phyloP scores from a whole-genome alignment of 2,329 filamentous ascomycete species.

The Cercospora citrullina region DNA sequence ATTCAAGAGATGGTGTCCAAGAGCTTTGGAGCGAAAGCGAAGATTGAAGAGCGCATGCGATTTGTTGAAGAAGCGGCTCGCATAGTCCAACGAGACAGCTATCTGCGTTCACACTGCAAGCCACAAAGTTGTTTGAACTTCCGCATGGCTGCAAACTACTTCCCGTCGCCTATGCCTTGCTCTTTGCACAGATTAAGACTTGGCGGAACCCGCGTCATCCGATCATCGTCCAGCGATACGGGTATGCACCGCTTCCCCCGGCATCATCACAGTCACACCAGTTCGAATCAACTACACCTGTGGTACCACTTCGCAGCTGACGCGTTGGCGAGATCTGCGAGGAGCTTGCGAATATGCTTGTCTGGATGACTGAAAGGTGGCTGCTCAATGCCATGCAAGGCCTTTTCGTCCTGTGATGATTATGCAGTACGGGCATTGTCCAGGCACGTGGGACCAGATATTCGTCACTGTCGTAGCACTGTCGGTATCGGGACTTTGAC shows the following conservation, averaged over 20 bases:
- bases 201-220: conserved; percentile 4
- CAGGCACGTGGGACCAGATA: conserved; percentile 16
- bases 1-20: conserved; percentile 3
- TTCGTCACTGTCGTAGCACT: conserved; percentile 2
- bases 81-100: conserved; percentile 4
- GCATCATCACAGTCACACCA: conserved; percentile 4
- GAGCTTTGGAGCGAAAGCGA: not conserved
- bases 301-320: conserved; percentile 10
- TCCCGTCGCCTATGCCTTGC: conserved; percentile 6
- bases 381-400: conserved; percentile 9
- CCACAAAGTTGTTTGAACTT: conserved; percentile 2
- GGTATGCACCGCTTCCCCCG: conserved; percentile 7
- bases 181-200: conserved; percentile 3
- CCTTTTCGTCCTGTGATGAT: not conserved
- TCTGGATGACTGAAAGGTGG: conserved; percentile 10
- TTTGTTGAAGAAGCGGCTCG: not conserved
- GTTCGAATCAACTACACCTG: not conserved
- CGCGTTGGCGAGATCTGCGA: conserved; percentile 2
- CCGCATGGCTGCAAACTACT: conserved; percentile 2
- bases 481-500: not conserved
- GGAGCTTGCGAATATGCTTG: conserved; percentile 1
- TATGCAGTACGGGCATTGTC: conserved; percentile 24
- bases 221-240: conserved; percentile 4
- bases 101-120: conserved; percentile 10
- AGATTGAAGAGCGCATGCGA: not conserved